These are phyloP conservation scores for Larix kaempferi DNA, from an alignment of 75 land plant genomes.

Conservation along the genomic window DNA sequence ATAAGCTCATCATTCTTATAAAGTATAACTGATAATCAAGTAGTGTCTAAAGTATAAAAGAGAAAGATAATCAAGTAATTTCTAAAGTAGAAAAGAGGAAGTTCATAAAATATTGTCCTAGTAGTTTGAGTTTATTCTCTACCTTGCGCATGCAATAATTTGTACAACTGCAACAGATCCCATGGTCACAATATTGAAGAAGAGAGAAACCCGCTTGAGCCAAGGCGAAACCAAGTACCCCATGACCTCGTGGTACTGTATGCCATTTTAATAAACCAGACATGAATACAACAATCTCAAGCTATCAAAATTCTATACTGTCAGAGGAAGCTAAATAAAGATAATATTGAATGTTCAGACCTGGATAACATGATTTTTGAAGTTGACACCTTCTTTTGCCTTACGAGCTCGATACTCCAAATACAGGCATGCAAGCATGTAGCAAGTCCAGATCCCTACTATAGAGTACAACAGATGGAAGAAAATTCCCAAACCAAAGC, in stretches of 20 bases:
- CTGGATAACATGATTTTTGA: conserved; percentile 44
- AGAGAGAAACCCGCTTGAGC: conserved; percentile 12
- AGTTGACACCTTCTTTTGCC: conserved; percentile 40
- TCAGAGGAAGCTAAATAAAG: too few species aligned
- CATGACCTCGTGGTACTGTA: conserved; percentile 31
- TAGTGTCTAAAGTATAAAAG: too few species aligned
- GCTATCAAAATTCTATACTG: too few species aligned
- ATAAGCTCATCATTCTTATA: too few species aligned
- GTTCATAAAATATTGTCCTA: too few species aligned
- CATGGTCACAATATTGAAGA: conserved; percentile 25
- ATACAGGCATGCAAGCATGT: conserved; percentile 29
- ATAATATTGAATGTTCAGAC: background rate
- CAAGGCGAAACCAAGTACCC: conserved; percentile 24
- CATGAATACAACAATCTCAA: too few species aligned
- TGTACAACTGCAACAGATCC: conserved; percentile 28
- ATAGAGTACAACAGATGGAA: conserved; percentile 28
- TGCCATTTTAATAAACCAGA: background rate
- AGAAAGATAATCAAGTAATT: too few species aligned
- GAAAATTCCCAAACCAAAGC: conserved; percentile 23
- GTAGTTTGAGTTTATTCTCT: too few species aligned
- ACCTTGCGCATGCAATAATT: conserved; percentile 44
- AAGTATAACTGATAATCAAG: too few species aligned
- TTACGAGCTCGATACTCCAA: conserved; percentile 42
- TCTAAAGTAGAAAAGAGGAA: too few species aligned
- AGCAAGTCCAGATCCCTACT: conserved; percentile 37